Base-by-base conservation (phyloP, 257 asterid genomes). In the Gynochthodes officinalis region DNA sequence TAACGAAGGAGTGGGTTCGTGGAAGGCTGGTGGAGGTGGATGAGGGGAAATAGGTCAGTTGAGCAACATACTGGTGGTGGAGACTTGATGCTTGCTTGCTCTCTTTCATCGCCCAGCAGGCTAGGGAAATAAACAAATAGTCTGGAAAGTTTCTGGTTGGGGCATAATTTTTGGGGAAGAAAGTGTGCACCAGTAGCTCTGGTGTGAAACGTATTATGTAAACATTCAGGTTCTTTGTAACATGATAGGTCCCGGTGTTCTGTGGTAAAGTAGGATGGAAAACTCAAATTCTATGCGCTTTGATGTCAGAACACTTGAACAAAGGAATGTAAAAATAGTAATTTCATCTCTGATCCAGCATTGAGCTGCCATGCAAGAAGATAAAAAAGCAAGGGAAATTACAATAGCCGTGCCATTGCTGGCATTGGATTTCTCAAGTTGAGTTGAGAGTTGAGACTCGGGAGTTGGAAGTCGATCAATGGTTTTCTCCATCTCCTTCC, bases 1-100 rank as follows among this genome's bases (percentile, higher is more conserved):
- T 44, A 19, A 69, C 69, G 72, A 89, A 86, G 92, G 90, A 87
- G 84, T 91, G 99, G 97, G 88, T 94, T 37, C 84, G 90, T 1
- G 99, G 99, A 77, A 87, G 88, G 81, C 90, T 94, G 78, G 87
- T 94, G 27, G 96, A 89, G 73, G 90, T 86, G 64, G 78, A 59
- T 27, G 89, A 87, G 76, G 89, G 72, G 77, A 32, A 68, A 48
- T 89, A 86, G 91, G 69, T 84, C 72, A 82, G 86, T 57, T 80
- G 50, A 52, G 55, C 76, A 64, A 23, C 76, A n/a, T 14, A 55
- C 52, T 60, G 23, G 11, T 67, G 54, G 59, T 21, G n/a, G n/a
- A n/a, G n/a, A n/a, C 58, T 75, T 53, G 68, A 60, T 64, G 30
- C 48, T 75, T 43, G 69, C 32, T 73, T 67, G 69, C 62, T 46